phyloP scores from a whole-genome alignment of 345 rosid species.

The Crucihimalaya himalaica region DNA sequence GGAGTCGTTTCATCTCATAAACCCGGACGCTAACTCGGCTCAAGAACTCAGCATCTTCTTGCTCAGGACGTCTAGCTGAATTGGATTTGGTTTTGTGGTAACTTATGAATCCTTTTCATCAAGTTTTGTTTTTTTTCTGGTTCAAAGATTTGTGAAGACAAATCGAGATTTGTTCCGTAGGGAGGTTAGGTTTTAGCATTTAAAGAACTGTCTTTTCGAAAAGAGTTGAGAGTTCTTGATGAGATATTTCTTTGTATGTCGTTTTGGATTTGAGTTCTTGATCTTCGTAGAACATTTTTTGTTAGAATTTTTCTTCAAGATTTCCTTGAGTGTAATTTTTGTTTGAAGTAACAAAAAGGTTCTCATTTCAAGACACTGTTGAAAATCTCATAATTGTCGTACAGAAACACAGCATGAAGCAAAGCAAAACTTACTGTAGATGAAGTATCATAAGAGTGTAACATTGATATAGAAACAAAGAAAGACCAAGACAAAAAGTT shows the following conservation, averaged over 20 bases:
- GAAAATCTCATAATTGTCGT: background rate
- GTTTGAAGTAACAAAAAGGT: background rate
- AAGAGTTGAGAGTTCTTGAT: background rate
- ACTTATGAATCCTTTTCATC: constrained; percentile 40
- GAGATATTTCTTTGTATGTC: background rate
- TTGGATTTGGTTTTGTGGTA: constrained; percentile 19
- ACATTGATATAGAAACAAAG: background rate
- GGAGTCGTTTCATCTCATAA: constrained; percentile 84
- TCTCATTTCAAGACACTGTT: background rate
- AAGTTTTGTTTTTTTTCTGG: background rate
- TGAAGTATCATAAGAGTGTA: background rate
- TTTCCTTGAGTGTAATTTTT: background rate
- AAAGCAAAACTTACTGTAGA: background rate
- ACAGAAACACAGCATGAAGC: background rate
- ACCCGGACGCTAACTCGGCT: constrained; percentile 66
- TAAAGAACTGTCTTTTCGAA: background rate
- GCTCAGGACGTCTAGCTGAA: constrained; percentile 49
- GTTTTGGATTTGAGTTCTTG: constrained; percentile 19
- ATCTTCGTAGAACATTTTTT: background rate
- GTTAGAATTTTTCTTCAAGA: background rate
- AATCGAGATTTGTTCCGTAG: background rate
- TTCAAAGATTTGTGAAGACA: background rate
- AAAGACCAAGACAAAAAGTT: background rate
- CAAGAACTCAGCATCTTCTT: constrained; percentile 90
- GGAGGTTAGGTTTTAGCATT: background rate